These are phyloP conservation scores for Eucalyptus victrix DNA, from an alignment of 345 rosid species.

Conservation along the genomic window DNA sequence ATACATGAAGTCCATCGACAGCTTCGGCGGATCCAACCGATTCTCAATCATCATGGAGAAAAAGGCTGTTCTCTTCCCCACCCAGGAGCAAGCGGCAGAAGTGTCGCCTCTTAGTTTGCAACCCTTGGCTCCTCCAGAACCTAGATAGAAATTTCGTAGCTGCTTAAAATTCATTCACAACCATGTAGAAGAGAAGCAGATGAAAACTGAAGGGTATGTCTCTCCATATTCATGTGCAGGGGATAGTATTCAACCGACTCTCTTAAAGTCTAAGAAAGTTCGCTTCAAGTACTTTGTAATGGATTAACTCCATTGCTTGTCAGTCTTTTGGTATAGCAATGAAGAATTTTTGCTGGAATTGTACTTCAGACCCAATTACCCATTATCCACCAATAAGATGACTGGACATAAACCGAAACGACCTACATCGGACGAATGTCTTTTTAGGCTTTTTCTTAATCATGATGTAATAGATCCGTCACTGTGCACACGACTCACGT, in stretches of 20 bases:
- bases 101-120: constrained; percentile 25
- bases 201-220: neutral
- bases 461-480: neutral
- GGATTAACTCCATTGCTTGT: neutral
- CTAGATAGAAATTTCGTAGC: neutral
- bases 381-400: neutral
- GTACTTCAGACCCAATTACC: neutral
- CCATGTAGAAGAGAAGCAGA: neutral
- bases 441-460: neutral
- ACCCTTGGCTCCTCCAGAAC: constrained; percentile 17
- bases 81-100: constrained; percentile 20
- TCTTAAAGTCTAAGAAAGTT: neutral
- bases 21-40: constrained; percentile 46
- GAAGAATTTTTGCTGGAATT: neutral
- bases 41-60: constrained; percentile 30
- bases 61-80: constrained; percentile 17
- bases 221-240: neutral
- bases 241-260: neutral
- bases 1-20: constrained; percentile 66
- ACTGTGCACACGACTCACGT: neutral
- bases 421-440: neutral
- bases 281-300: neutral
- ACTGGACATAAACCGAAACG: neutral
- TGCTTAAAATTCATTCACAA: neutral
- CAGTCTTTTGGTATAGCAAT: neutral